Evolutionary conservation across 78 protist genomes (phyloP).

Genomic region (Protostelium mycophagum): DNA sequence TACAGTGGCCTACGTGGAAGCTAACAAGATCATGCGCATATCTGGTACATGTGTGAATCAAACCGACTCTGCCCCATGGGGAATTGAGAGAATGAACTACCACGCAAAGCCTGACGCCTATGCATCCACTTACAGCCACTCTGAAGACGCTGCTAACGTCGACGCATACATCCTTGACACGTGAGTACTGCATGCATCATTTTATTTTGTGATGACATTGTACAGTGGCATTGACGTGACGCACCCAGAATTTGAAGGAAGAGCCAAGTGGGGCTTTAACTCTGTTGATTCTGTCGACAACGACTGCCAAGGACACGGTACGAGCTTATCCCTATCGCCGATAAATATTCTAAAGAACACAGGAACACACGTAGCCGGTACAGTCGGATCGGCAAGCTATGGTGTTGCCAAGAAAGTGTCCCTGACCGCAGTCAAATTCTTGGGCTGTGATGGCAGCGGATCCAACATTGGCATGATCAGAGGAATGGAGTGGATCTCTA

Average conservation of each 20-base stretch:
- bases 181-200: neutral
- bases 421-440: neutral
- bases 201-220: neutral
- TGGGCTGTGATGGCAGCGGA: neutral
- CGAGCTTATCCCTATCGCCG: neutral
- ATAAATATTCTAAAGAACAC: no score
- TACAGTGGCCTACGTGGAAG: no score
- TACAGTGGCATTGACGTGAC: neutral
- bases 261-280: neutral
- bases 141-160: neutral
- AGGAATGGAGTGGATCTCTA: neutral
- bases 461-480: neutral
- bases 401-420: neutral
- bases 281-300: neutral
- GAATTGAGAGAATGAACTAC: no score
- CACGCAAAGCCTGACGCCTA: no score
- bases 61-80: no score
- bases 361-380: no score
- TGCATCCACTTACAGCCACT: no score
- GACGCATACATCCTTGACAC: neutral
- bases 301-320: neutral
- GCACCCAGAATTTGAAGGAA: neutral
- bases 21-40: no score
- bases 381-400: neutral
- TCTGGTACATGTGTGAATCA: no score